A percentile compares a stretch with the other conserved stretches of the same genome.
Evolutionary conservation across 2,329 filamentous ascomycete species (phyloP).

Genomic region (Ophiostoma himal-ulmi): DNA sequence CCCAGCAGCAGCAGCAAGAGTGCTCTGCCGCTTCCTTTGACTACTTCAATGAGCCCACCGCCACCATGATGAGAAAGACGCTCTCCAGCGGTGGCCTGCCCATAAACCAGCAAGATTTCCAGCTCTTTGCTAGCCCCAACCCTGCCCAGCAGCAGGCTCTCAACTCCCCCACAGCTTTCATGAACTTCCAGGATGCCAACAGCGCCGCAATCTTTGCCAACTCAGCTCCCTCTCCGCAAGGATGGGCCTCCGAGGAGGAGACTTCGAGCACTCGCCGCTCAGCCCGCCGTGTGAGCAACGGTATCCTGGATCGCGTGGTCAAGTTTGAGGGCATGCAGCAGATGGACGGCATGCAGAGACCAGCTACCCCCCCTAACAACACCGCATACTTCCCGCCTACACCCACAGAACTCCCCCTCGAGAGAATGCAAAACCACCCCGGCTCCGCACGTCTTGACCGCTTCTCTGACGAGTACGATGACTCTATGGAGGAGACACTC

Average conservation of each 20-base stretch:
- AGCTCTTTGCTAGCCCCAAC: constrained; percentile 42
- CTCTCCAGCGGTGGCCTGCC: constrained; percentile 24
- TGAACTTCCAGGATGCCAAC: constrained; percentile 42
- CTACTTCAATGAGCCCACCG: constrained; percentile 41
- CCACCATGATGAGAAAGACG: constrained; percentile 44
- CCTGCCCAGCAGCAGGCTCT: constrained; percentile 36
- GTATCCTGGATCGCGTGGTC: constrained; percentile 53
- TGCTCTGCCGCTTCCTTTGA: constrained; percentile 43
- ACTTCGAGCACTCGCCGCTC: constrained; percentile 39
- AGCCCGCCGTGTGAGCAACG: constrained; percentile 52
- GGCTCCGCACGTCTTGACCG: constrained; percentile 37
- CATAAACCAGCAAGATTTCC: constrained; percentile 42
- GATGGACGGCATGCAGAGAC: constrained; percentile 43
- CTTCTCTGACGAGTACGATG: constrained; percentile 57
- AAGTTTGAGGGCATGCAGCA: constrained; percentile 52
- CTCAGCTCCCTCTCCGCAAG: constrained; percentile 36
- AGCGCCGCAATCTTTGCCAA: constrained; percentile 3
- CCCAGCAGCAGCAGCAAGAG: constrained; percentile 23
- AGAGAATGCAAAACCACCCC: constrained; percentile 40
- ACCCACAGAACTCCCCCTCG: constrained; percentile 58
- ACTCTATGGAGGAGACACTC: constrained; percentile 61
- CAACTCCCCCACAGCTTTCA: constrained; percentile 42
- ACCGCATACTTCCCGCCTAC: constrained; percentile 61
- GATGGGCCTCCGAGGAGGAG: constrained; percentile 49
- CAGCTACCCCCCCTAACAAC: constrained; percentile 53